Evolutionary conservation across 2,329 filamentous ascomycete genomes (phyloP).

Genomic region (Zymoseptoria ardabiliae): DNA sequence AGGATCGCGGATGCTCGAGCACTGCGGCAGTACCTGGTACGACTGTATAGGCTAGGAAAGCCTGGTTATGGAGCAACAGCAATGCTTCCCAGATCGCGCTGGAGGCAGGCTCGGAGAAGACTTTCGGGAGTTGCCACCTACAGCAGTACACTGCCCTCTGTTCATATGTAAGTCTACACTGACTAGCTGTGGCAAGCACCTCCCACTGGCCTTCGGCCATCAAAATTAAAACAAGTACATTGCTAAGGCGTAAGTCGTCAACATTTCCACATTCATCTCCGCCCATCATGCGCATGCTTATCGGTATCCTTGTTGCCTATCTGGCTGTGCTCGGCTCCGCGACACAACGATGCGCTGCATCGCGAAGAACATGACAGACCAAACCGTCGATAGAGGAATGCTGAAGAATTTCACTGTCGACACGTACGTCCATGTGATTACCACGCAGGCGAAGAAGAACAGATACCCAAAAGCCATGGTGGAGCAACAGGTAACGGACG

Average conservation of each 20-base stretch:
- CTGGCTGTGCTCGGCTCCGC: not conserved
- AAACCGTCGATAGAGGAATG: not conserved
- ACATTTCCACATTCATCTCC: not conserved
- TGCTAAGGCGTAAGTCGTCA: not conserved
- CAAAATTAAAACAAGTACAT: not conserved
- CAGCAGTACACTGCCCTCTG: no score
- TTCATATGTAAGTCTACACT: no score
- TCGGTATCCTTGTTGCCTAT: not conserved
- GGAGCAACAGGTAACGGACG: constrained; percentile 16
- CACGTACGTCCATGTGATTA: constrained; percentile 36
- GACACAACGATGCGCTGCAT: not conserved
- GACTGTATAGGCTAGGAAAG: no score
- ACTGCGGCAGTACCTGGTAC: no score
- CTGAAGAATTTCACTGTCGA: not conserved
- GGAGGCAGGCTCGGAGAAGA: no score
- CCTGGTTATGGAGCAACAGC: no score
- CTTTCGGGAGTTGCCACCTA: no score
- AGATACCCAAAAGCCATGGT: constrained; percentile 33
- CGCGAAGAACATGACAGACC: not conserved
- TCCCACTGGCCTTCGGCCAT: no score
- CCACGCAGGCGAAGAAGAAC: constrained; percentile 25
- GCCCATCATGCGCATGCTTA: not conserved
- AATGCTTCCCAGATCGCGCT: no score
- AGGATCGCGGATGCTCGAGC: no score
- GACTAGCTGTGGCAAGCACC: no score